Base-by-base conservation (phyloP, 73 alveolate genomes). In the Paramecium bursaria region DNA sequence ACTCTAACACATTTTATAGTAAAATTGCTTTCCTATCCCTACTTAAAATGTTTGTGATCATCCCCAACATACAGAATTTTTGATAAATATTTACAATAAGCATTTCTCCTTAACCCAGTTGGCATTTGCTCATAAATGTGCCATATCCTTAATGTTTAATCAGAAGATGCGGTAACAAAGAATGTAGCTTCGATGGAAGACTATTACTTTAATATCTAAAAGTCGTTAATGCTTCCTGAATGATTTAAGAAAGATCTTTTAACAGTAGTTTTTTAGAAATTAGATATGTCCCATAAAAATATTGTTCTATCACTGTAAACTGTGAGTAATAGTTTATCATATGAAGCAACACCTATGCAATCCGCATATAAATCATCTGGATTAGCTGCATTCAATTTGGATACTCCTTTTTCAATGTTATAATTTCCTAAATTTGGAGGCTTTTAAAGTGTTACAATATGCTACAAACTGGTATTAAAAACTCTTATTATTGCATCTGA, bases 401-500 rank as follows among this genome's bases (percentile, higher is more conserved):
- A 73, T 13, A 39, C 85, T 54, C 97, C 97, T 25, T 86, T 85
- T 35, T 92, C 94, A 30, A 88, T 75, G 80, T 96, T 96, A 49
- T 95, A 96, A 50, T 88, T 50, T 15, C 99, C 98, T 5, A 97
- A 90, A n/a, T 98, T 97, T 14, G 99, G 99, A 42, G 98, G 98
- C 50, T 87, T 92, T 17, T 98, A 95, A 44, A 97, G 79, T 54
- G 99, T 94, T 30, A 90, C 75, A 3, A 92, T 86, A 85, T 95
- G 96, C 61, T 92, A 92, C 57, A 97, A 91, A 54, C 91, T 74
- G 49, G 96, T 73, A 26, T 92, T 90, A 80, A 97, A 97, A 14
- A 93, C 87, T 74, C 99, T 90, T 25, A 91, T 87, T 13, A 94
- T 86, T 3, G 97, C 98, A 85, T 97, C 99, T 6, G 98, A 87